Evolutionary conservation across 257 asterid genomes (phyloP).

Genomic region (Linderniella brevidens): DNA sequence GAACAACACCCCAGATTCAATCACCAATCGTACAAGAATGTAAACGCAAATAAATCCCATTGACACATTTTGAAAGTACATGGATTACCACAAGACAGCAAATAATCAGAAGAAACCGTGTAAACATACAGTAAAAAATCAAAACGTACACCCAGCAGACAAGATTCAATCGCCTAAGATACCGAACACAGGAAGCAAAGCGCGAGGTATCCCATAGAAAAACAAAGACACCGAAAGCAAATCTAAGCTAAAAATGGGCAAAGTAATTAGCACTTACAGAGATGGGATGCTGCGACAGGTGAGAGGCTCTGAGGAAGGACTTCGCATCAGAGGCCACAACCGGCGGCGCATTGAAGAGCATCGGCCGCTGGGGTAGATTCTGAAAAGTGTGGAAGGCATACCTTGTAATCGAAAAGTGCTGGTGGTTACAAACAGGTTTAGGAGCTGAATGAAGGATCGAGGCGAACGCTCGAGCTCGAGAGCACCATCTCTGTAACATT

Average conservation of each 20-base stretch:
- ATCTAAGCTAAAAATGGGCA: neutral
- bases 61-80: too few relatives aligned
- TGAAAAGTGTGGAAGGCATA: constrained; percentile 26
- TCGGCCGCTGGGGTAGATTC: constrained; percentile 15
- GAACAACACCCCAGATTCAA: too few relatives aligned
- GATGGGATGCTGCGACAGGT: constrained; percentile 14
- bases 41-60: too few relatives aligned
- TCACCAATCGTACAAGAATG: too few relatives aligned
- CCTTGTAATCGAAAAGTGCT: constrained; percentile 11
- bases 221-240: neutral
- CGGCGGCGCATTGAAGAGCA: constrained; percentile 6
- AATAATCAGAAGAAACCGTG: neutral
- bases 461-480: constrained; percentile 32
- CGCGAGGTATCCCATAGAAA: neutral
- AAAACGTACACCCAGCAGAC: too few relatives aligned
- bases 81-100: neutral
- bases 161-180: too few relatives aligned
- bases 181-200: too few relatives aligned
- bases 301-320: constrained; percentile 17
- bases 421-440: constrained; percentile 7
- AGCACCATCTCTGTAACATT: constrained; percentile 41
- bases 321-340: constrained; percentile 14
- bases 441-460: constrained; percentile 17
- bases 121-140: too few relatives aligned
- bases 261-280: constrained; percentile 21